Evolutionary conservation across 148 eudicot genomes (phyloP).

Genomic region (Fagopyrum tataricum): DNA sequence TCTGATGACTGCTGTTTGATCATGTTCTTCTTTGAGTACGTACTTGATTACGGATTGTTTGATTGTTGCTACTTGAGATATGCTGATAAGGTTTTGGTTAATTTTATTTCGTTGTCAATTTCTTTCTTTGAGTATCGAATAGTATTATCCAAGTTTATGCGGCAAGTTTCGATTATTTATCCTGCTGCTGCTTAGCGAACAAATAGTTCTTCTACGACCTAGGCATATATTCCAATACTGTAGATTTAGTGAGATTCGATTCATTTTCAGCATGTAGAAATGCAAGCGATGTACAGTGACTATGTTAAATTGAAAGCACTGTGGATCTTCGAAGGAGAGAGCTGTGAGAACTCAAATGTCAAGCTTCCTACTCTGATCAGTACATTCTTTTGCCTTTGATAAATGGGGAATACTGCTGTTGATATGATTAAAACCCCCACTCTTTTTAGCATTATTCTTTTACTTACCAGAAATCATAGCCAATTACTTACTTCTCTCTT

Average conservation of each 20-base stretch:
- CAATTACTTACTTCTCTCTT: too few relatives aligned
- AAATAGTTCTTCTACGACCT: too few relatives aligned
- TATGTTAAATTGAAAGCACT: neutral
- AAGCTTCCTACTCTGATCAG: neutral
- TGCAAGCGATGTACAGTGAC: neutral
- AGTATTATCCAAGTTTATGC: too few relatives aligned
- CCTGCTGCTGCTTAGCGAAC: neutral
- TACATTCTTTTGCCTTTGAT: neutral
- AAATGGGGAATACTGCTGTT: too few relatives aligned
- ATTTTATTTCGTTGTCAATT: too few relatives aligned
- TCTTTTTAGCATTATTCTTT: too few relatives aligned
- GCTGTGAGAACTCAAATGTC: neutral
- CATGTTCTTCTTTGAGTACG: neutral
- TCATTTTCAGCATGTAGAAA: neutral
- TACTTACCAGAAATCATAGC: too few relatives aligned
- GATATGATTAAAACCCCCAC: too few relatives aligned
- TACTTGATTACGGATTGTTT: neutral
- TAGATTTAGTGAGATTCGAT: neutral
- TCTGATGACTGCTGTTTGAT: neutral
- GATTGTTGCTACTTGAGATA: neutral
- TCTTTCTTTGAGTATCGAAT: too few relatives aligned
- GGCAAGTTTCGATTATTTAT: too few relatives aligned
- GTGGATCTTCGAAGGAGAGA: neutral
- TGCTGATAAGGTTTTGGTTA: neutral
- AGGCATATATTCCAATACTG: too few relatives aligned